phyloP scores from a whole-genome alignment of 805 yeast genomes.

The Candida krabiensis region DNA sequence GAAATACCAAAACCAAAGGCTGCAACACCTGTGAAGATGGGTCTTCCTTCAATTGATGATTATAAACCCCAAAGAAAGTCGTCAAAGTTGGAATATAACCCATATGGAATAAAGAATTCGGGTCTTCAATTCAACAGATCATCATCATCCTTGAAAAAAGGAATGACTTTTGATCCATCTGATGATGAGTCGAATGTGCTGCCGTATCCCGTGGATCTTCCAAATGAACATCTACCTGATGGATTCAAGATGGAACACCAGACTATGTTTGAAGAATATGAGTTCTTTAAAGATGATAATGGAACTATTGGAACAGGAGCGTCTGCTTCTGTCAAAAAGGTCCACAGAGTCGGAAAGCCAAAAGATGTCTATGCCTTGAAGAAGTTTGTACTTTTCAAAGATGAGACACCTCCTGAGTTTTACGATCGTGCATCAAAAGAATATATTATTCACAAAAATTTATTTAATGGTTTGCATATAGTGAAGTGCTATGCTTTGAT shows the following conservation, averaged over 20 bases:
- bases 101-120: constrained; percentile 54
- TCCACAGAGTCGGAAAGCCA: constrained; percentile 37
- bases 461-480: constrained; percentile 60
- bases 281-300: constrained; percentile 42
- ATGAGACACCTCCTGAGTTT: constrained; percentile 71
- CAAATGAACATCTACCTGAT: constrained; percentile 64
- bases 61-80: constrained; percentile 18
- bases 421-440: constrained; percentile 72
- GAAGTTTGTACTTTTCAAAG: constrained; percentile 59
- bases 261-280: constrained; percentile 58
- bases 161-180: constrained; percentile 21
- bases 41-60: constrained; percentile 32
- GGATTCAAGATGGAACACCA: constrained; percentile 52
- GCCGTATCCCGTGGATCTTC: constrained; percentile 68
- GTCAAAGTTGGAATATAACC: constrained; percentile 57
- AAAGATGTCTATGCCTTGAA: constrained; percentile 68
- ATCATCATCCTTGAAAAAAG: constrained; percentile 24
- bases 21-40: constrained; percentile 14
- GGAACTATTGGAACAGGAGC: constrained; percentile 73
- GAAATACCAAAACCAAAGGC: constrained; percentile 10
- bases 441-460: constrained; percentile 59
- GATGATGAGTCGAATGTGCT: constrained; percentile 48
- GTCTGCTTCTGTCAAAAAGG: constrained; percentile 63
- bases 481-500: constrained; percentile 58
- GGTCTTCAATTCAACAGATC: constrained; percentile 11